phyloP scores from a whole-genome alignment of 2,329 filamentous ascomycete genomes.

The Pyrenochaeta sp. region DNA sequence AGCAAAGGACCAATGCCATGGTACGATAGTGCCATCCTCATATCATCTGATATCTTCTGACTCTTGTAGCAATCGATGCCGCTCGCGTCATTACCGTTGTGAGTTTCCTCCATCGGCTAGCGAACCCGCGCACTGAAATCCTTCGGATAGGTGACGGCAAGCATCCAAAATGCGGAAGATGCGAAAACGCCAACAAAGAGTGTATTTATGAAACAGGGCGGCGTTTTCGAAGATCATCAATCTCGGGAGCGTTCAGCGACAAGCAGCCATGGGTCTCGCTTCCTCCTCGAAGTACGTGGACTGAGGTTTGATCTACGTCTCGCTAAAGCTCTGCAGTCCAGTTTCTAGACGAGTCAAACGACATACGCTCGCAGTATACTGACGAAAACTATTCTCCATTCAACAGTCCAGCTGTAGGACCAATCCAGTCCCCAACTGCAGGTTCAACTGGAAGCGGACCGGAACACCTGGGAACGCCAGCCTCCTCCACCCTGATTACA shows the following conservation, averaged over 20 bases:
- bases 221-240: constrained; percentile 45
- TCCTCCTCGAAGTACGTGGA: constrained; percentile 39
- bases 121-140: constrained; percentile 17
- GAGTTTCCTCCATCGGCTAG: constrained; percentile 8
- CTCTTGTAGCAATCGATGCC: constrained; percentile 44
- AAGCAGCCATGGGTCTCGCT: constrained; percentile 46
- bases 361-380: constrained; percentile 41
- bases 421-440: constrained; percentile 19
- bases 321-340: constrained; percentile 38
- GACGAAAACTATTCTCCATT: constrained; percentile 27
- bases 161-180: constrained; percentile 43
- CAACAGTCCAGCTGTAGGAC: constrained; percentile 15
- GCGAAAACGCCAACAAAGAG: constrained; percentile 40
- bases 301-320: not conserved
- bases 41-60: constrained; percentile 17
- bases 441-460: constrained; percentile 16
- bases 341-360: constrained; percentile 46
- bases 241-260: constrained; percentile 40
- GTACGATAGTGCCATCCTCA: constrained; percentile 21
- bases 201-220: constrained; percentile 46
- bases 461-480: constrained; percentile 25
- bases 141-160: constrained; percentile 41
- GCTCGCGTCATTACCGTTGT: constrained; percentile 49
- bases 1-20: constrained; percentile 40
- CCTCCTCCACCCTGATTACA: constrained; percentile 22